Evolutionary conservation across 164 flowering plant species (phyloP), one percentile per base, ranked within the genome.

Genomic region (Aristolochia contorta): DNA sequence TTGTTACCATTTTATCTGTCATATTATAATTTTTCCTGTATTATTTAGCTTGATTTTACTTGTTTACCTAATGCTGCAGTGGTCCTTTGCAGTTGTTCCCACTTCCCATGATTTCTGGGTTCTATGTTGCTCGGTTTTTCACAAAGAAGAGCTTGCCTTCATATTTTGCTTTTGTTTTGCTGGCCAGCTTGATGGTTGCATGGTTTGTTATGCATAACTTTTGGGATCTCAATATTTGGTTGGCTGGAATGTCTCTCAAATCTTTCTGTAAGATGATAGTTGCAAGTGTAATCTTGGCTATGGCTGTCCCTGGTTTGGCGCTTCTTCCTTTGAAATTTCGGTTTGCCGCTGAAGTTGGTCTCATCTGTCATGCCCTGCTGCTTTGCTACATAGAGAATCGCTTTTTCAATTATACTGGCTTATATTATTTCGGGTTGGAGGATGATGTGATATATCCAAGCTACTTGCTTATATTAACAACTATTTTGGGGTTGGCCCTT

Each of bases 361-460:
- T 93, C 63, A 76, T 86, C 58, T 55, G 81, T 68, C 97, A 93
- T 71, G 85, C 97, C 12, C 60, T 93, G 78, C 75, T 93, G 46
- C 77, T 90, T 24, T 82, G 87, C 75, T 71, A 80, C 76, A 84
- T 93, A 65, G 99, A 93, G 72, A 81, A 89, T 67, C 80, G 79
- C 14, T 83, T 93, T 71, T 88, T 80, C 33, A 93, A 71, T 70
- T 85, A 83, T 70, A 81, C 96, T 27, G 84, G 75, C 77, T 73
- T 90, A 46, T 90, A 84, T 66, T 90, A 81, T 67, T 90, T 79
- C 75, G 94, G 94, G 4, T 67, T 90, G 59, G 99, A 93, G 54
- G 99, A 93, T 30, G 97, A 89, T 57, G 96, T 86, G 60, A 84
- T 93, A 85, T 93, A 93, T 66, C 99, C 99, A 0, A 93, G 97